Percentiles rank a stretch among this genome's conserved stretches.
Conservation (phyloP, 139 green algal species). For the Dunaliella sp. region DNA sequence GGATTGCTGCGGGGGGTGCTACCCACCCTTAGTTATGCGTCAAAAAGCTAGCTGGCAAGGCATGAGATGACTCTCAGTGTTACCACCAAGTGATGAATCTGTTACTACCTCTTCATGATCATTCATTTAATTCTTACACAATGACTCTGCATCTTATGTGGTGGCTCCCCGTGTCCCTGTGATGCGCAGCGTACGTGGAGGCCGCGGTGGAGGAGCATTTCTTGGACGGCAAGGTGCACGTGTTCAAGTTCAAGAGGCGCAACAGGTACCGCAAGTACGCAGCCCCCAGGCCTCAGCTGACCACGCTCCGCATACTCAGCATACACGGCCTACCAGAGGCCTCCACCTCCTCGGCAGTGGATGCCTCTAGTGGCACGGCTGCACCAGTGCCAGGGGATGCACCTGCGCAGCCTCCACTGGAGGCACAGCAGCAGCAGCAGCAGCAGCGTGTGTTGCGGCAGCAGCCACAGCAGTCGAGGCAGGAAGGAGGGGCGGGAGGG, state of each 20-base stretch:
- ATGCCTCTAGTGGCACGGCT: not conserved
- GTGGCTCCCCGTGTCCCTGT: too few species aligned
- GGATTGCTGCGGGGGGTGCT: too few species aligned
- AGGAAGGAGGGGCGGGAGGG: not conserved
- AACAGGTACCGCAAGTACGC: conserved; percentile 50
- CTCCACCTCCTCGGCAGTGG: not conserved
- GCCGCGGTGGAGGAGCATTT: conserved; percentile 50
- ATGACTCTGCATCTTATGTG: too few species aligned
- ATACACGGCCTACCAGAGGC: conserved; percentile 5
- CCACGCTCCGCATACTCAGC: conserved; percentile 42
- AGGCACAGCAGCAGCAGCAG: too few species aligned
- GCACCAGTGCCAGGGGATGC: not conserved
- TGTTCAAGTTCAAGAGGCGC: conserved; percentile 51
- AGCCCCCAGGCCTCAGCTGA: conserved; percentile 32
- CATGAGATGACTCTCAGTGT: too few species aligned
- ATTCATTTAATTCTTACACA: too few species aligned
- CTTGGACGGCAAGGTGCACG: conserved; percentile 45
- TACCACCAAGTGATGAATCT: too few species aligned
- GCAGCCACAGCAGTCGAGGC: too few species aligned
- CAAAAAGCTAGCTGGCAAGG: too few species aligned
- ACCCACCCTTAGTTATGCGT: too few species aligned
- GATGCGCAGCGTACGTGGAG: conserved; percentile 25
- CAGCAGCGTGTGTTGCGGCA: not conserved
- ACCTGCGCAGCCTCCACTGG: too few species aligned
- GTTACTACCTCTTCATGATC: too few species aligned